Percentiles rank a stretch among this genome's conserved stretches.
Conservation (phyloP, 2,329 filamentous ascomycete genomes). For the Akanthomyces uredinophilus region DNA sequence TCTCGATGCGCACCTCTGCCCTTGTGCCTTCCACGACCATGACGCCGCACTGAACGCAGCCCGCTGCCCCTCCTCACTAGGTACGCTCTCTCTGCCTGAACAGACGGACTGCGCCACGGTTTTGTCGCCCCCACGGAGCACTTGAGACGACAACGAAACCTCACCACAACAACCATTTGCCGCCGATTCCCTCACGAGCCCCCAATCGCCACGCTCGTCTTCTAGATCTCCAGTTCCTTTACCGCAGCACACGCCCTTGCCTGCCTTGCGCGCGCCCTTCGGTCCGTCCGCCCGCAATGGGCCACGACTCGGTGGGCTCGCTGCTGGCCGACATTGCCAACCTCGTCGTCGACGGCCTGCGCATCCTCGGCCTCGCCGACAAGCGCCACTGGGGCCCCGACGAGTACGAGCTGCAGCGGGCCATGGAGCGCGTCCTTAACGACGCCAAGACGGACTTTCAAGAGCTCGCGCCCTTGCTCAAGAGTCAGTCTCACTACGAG, state of each 20-base stretch:
- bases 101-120: background rate
- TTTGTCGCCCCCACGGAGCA: no score
- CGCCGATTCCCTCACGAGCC: background rate
- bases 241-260: background rate
- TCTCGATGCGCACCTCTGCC: background rate
- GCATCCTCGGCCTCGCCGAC: constrained; percentile 51
- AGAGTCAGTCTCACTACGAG: constrained; percentile 54
- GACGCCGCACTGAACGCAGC: background rate
- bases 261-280: background rate
- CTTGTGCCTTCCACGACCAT: background rate
- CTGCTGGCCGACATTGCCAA: constrained; percentile 55
- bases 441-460: constrained; percentile 58
- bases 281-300: background rate
- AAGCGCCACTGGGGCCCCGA: constrained; percentile 54
- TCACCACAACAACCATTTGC: no score
- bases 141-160: background rate
- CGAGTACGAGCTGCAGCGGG: constrained; percentile 54
- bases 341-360: constrained; percentile 47
- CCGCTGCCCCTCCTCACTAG: background rate
- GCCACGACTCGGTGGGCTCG: constrained; percentile 48
- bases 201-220: background rate
- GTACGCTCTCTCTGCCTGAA: background rate
- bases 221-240: background rate
- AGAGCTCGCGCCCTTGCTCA: constrained; percentile 49
- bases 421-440: constrained; percentile 51